Evolutionary conservation across 202 grass and related monocot species (phyloP).

Genomic region (Saccharum hybrid): DNA sequence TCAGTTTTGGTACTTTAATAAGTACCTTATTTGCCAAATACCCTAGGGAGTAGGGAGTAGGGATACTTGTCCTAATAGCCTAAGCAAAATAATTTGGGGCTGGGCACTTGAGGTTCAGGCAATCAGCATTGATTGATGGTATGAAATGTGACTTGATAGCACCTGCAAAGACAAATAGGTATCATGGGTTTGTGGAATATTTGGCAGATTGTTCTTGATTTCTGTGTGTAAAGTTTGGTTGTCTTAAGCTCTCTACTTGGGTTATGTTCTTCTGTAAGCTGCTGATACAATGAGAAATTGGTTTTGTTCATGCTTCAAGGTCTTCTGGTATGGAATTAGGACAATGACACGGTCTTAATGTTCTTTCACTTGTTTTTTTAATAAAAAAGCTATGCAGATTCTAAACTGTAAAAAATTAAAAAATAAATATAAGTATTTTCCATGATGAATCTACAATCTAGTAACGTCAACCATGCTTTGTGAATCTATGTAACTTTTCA

Average conservation of each 20-base stretch:
- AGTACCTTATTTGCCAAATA: background rate
- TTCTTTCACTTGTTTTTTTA: background rate
- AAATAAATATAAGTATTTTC: background rate
- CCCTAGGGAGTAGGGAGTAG: background rate
- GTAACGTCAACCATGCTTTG: background rate
- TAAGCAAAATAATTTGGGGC: background rate
- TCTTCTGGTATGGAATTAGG: constrained; percentile 15
- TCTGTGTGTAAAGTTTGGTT: constrained; percentile 1
- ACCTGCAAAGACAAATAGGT: constrained; percentile 15
- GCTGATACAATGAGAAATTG: background rate
- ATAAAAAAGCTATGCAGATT: background rate
- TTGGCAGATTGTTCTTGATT: background rate
- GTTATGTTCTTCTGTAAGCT: constrained; percentile 10
- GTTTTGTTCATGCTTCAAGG: background rate
- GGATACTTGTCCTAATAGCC: constrained; percentile 18
- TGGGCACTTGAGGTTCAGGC: background rate
- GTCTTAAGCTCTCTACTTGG: constrained; percentile 15
- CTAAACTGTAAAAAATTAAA: too few species aligned
- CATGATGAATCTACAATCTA: background rate
- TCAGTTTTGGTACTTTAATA: background rate
- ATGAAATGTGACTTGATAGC: constrained; percentile 14
- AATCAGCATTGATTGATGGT: background rate
- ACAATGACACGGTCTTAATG: background rate
- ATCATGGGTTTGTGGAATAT: constrained; percentile 1
- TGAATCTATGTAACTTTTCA: background rate